These are phyloP conservation scores for Penicillium paxilli DNA, from an alignment of 495 filamentous ascomycete genomes.

Conservation along the genomic window DNA sequence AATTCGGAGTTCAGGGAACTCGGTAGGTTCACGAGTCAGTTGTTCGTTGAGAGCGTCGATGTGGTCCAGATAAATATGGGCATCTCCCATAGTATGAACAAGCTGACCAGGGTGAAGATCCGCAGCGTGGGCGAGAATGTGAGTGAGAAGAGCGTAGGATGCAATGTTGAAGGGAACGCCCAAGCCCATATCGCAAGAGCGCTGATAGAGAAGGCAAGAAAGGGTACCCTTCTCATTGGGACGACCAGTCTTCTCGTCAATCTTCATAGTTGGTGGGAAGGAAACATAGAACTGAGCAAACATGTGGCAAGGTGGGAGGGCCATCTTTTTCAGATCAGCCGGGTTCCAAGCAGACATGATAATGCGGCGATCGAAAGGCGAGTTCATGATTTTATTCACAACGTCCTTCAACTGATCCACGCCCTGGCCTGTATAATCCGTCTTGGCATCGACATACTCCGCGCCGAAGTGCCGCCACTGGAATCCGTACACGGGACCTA, in stretches of 20 bases:
- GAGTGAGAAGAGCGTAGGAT: conserved; percentile 85
- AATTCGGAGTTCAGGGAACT: conserved; percentile 78
- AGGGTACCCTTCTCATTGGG: conserved; percentile 59
- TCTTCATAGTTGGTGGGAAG: conserved; percentile 54
- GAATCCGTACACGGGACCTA: conserved; percentile 97
- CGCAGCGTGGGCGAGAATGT: conserved; percentile 88
- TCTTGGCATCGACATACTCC: conserved; percentile 72
- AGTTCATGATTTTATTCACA: conserved; percentile 74
- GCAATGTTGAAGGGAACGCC: conserved; percentile 98
- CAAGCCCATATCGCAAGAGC: conserved; percentile 95
- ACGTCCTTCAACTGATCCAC: conserved; percentile 90
- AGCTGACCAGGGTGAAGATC: conserved; percentile 80
- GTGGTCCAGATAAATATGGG: conserved; percentile 93
- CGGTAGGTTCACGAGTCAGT: conserved; percentile 73
- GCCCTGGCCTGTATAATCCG: conserved; percentile 85
- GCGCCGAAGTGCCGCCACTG: conserved; percentile 99
- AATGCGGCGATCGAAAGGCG: conserved; percentile 85
- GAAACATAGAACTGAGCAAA: conserved; percentile 98
- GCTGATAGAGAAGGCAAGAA: conserved; percentile 85
- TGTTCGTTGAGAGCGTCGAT: conserved; percentile 82
- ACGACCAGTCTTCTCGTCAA: conserved; percentile 37
- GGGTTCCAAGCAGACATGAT: conserved; percentile 95
- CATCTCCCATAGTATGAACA: conserved; percentile 93
- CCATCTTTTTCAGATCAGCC: conserved; percentile 82
- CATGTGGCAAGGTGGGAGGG: conserved; percentile 96